Percentiles rank a stretch among this genome's conserved stretches.
Conservation (phyloP, 2,329 filamentous ascomycete species). For the Colletotrichum zoysiae region DNA sequence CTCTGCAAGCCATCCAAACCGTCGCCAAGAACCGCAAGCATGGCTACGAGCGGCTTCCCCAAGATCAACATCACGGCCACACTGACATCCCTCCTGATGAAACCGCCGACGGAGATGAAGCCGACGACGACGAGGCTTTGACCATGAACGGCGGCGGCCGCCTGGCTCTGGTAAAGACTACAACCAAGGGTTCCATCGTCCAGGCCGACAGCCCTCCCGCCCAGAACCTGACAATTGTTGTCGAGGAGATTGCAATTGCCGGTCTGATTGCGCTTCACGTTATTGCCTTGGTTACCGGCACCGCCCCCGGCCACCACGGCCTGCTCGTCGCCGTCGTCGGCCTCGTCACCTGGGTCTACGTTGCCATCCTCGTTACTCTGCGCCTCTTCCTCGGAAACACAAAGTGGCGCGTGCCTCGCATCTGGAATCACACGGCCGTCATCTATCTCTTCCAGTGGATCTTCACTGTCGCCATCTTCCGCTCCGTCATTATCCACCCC, state of each 20-base stretch:
- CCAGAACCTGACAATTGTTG: constrained; percentile 75
- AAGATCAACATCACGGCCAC: constrained; percentile 58
- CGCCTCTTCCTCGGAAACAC: constrained; percentile 76
- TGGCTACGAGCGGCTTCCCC: constrained; percentile 69
- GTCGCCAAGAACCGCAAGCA: constrained; percentile 62
- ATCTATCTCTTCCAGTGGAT: constrained; percentile 90
- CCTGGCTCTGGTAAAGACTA: constrained; percentile 69
- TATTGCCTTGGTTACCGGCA: constrained; percentile 69
- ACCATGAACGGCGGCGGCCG: constrained; percentile 67
- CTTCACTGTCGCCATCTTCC: constrained; percentile 81
- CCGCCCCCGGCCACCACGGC: constrained; percentile 68
- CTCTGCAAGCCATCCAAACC: constrained; percentile 68
- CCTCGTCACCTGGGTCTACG: constrained; percentile 84
- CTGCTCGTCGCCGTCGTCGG: constrained; percentile 73
- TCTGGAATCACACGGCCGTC: constrained; percentile 93
- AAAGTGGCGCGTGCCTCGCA: constrained; percentile 74
- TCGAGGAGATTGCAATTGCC: constrained; percentile 82
- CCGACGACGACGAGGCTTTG: constrained; percentile 69
- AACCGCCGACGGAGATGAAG: constrained; percentile 55
- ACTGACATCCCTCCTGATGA: constrained; percentile 66
- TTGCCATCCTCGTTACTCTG: constrained; percentile 78
- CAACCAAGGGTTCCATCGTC: constrained; percentile 71
- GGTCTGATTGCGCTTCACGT: constrained; percentile 79
- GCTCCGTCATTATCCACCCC: constrained; percentile 86
- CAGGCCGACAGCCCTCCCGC: constrained; percentile 82